phyloP scores from a whole-genome alignment of 169 alveolate genomes.

The Besnoitia besnoiti region DNA sequence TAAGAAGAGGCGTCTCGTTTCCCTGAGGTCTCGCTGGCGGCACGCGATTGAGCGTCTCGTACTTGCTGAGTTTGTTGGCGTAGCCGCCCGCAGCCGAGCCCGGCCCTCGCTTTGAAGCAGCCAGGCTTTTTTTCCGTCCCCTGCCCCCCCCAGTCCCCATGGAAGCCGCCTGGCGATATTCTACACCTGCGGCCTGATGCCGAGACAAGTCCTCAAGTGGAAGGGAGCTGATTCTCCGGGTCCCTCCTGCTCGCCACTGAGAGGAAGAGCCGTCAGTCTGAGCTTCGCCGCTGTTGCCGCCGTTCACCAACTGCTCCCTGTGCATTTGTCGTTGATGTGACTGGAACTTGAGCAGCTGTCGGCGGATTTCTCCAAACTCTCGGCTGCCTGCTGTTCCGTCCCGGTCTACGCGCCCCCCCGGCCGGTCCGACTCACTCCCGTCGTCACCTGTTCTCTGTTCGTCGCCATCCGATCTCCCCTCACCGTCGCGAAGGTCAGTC shows the following conservation, averaged over 20 bases:
- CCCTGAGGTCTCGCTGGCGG: slow-evolving; percentile 26
- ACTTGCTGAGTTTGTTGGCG: not conserved
- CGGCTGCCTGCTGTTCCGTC: not conserved
- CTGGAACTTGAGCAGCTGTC: not conserved
- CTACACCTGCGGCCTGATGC: not conserved
- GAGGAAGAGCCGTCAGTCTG: not conserved
- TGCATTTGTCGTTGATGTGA: not conserved
- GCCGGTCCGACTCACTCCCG: not conserved
- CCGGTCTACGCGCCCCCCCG: not conserved
- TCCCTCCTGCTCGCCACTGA: not conserved
- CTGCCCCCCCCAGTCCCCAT: not conserved
- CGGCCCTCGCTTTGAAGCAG: not conserved
- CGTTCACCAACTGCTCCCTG: not conserved
- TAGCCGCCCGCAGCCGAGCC: not conserved
- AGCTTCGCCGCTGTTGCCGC: not conserved
- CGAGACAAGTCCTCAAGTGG: not conserved
- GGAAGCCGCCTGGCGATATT: not conserved
- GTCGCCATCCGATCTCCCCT: not conserved
- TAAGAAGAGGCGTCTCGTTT: not conserved
- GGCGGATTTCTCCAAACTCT: not conserved
- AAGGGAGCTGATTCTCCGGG: not conserved
- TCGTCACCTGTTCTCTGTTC: not conserved
- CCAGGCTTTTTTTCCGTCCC: not conserved
- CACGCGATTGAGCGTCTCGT: slow-evolving; percentile 8
- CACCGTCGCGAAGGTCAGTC: not conserved